Evolutionary conservation across 176 grass and related monocot species (phyloP), one percentile per base, ranked within the genome.

Genomic region (Urochloa ruziziensis): DNA sequence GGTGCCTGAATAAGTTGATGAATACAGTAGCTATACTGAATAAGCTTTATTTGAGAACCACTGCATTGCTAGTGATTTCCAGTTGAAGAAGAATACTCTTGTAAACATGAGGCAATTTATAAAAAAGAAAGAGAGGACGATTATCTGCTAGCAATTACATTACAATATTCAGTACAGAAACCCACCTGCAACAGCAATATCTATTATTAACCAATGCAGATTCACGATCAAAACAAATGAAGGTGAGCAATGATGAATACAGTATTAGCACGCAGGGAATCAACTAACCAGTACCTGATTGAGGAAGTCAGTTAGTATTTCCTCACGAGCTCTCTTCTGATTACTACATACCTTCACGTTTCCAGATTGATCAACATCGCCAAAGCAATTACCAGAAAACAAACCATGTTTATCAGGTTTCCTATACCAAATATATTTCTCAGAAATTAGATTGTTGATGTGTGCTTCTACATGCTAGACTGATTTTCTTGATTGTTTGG

Each of bases 261-360:
- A 46, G 10, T 16, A 85, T 60, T 35, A 56, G 21, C 33, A 71
- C 5, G 46, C 65, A 48, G 62, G 12, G 17, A 52, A 59, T 23
- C 70, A 75, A 52, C 15, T 17, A 12, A 4, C 9, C 58, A 21
- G 33, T 56, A 72, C 6, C 71, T 6, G 46, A 52, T 62, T 63
- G 6, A 75, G 46, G 57, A 25, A 73, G 66, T 64, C 16, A 67
- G 33, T 44, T 37, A 64, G 30, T 80, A 57, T 48, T 81, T 81
- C 75, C 79, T 84, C 36, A 64, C 23, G 14, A 85, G 44, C 17
- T 27, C 82, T 70, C 59, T 18, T 36, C 33, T 37, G 7, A 33
- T 0, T 80, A 43, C 40, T 65, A 49, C 64, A 62, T 57, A 8
- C 44, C 30, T 52, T 52, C 8, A 73, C 16, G 17, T 34, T 54